Percentiles rank a stretch among this genome's conserved stretches.
Conservation (phyloP, 352 stramenopile genomes). For the Pythium insidiosum region DNA sequence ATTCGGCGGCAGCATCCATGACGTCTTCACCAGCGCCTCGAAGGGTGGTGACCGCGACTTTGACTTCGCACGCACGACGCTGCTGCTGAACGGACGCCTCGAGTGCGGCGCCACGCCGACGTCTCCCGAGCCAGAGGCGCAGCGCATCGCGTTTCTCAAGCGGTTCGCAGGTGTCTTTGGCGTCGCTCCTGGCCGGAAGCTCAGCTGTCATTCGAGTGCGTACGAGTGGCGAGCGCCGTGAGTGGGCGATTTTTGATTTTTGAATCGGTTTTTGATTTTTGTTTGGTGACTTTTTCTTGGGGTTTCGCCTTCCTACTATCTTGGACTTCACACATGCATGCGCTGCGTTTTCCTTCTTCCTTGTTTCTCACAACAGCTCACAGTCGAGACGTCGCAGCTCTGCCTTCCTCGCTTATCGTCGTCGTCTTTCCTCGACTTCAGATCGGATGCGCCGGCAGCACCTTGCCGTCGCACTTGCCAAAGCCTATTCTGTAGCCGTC, state of each 20-base stretch:
- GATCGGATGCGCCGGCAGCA: conserved; percentile 84
- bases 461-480: conserved; percentile 87
- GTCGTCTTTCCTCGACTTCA: too few relatives aligned
- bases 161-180: conserved; percentile 2
- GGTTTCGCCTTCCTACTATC: too few relatives aligned
- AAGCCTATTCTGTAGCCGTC: conserved; percentile 93
- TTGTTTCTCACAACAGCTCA: too few relatives aligned
- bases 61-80: conserved; percentile 10
- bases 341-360: too few relatives aligned
- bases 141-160: conserved; percentile 1
- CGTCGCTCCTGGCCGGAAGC: conserved; percentile 4
- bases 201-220: conserved; percentile 1
- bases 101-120: conserved; percentile 9
- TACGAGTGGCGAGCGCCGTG: too few relatives aligned
- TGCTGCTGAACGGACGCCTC: conserved; percentile 13
- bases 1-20: conserved; percentile 8
- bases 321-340: too few relatives aligned
- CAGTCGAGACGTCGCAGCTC: too few relatives aligned
- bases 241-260: too few relatives aligned
- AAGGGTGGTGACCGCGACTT: not conserved
- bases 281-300: too few relatives aligned
- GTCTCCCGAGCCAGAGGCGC: conserved; percentile 1
- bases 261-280: too few relatives aligned
- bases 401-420: too few relatives aligned
- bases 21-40: conserved; percentile 7